These are phyloP conservation scores for Suhomyces bolitotheri DNA, from an alignment of 1,139 yeast species.

Conservation along the genomic window DNA sequence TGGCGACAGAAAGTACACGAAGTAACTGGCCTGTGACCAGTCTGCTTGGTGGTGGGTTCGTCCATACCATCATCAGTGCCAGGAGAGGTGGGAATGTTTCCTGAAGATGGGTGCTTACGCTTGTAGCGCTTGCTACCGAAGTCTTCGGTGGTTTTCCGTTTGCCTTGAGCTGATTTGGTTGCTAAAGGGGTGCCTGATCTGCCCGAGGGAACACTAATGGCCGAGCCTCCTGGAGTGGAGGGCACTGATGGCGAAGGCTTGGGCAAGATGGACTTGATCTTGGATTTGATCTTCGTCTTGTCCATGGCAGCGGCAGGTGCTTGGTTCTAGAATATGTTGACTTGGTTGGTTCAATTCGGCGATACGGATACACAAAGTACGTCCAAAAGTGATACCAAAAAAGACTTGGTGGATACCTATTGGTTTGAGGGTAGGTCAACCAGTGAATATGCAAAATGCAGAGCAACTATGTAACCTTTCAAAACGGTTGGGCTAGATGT, in stretches of 20 bases:
- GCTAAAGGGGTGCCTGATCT: constrained; percentile 7
- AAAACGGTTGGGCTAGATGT: neutral
- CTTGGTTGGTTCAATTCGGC: no score
- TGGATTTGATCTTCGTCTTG: constrained; percentile 40
- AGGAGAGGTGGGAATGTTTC: neutral
- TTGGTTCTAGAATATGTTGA: neutral
- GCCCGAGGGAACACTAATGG: constrained; percentile 13
- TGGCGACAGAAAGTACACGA: constrained; percentile 94
- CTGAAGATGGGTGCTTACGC: constrained; percentile 8
- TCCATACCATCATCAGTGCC: constrained; percentile 2
- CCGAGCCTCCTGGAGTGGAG: constrained; percentile 16
- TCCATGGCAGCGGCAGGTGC: constrained; percentile 30
- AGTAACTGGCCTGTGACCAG: constrained; percentile 79
- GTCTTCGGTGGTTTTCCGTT: constrained; percentile 11
- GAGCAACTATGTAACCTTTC: no score
- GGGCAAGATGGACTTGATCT: constrained; percentile 40
- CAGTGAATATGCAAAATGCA: no score
- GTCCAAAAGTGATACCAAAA: no score
- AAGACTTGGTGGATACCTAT: no score
- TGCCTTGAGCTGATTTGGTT: constrained; percentile 3
- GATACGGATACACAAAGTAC: neutral
- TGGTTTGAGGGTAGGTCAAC: no score
- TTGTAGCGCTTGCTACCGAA: constrained; percentile 11
- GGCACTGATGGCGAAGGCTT: constrained; percentile 26
- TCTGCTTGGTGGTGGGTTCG: constrained; percentile 25